Evolutionary conservation across 2,329 filamentous ascomycete species (phyloP), one percentile per base, ranked within the genome.

Genomic region (Scopulariopsis brevicaulis): DNA sequence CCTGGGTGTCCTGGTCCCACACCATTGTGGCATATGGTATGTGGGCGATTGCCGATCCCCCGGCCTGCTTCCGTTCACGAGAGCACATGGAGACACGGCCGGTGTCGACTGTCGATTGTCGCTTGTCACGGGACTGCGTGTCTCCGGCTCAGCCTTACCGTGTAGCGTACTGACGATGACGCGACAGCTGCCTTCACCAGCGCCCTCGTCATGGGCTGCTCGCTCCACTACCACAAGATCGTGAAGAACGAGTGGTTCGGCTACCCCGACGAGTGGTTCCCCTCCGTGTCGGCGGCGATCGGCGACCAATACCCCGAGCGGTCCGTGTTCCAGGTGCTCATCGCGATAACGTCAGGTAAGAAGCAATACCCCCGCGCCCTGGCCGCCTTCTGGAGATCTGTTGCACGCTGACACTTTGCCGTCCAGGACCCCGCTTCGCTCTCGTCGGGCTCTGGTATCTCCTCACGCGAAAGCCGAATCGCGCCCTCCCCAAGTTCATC

Each of bases 241-340:
- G 94, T 99, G 58, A 80, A 96, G 73, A 99, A 99, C 73, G 91
- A 99, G 73, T 89, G 92, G 75, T 96, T 91, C 72, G 90, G 90
- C 65, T 96, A 95, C 69, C 92, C 92, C 1, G 79, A 96, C 64
- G 92, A 96, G 77, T 96, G 92, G 92, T 96, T 96, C 68, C 92
- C 92, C 59, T 96, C 92, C 51, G 92, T 96, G 24, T 96, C 93
- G 34, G 87, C 94, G 48, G 97, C 94, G 40, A 99, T 99, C 74
- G 94, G 94, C 70, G 94, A 99, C 72, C 85, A 92, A 63, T 97
- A 96, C 68, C 94, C 94, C 57, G 94, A 99, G 74, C 87, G 94
- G 60, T 96, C 94, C 18, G 87, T 97, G 66, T 99, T 99, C 72
- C 93, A 96, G 83, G 73, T 99, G 64, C 96, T 97, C 70, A 99